Base-by-base conservation (phyloP, 805 yeast genomes). In the Metschnikowia santaceciliae region DNA sequence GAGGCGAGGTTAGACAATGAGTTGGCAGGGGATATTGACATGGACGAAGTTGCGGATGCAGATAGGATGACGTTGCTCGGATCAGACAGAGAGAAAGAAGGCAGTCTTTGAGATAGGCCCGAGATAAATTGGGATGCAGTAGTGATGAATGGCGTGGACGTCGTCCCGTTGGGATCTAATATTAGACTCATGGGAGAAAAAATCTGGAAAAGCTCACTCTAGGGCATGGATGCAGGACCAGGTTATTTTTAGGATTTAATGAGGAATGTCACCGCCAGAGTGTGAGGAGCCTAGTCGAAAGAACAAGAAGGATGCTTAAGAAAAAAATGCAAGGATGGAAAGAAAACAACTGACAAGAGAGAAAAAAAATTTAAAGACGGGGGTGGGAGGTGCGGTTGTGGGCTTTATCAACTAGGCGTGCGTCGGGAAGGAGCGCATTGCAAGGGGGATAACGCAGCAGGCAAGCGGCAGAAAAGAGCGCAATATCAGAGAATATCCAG, bases 101-200 rank as follows among this genome's bases (percentile, higher is more conserved):
- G 7, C 35, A 26, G 46, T 32, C 19, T 38, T 26, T 39, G 23
- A 10, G 44, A 26, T 23, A 32, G 19, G 19, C 8, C 23, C 34
- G 15, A 45, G 4, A 32, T 14, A 5, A 6, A 3, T 7, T 38
- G 48, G 48, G n/a, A 37, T 45, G 44, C 34, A 26, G 23, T 20
- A 11, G 34, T 30, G 46, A 7, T 17, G 10, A n/a, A 7, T n/a
- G 44, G 15, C 7, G 32, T 32, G 23, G 46, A 32, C n/a, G 32
- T 10, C 10, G 46, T 42, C 38, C 46, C 32, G 30, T 43, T 23
- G 37, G 47, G 42, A 47, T 40, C 38, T 32, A 39, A 39, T 39
- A 46, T 40, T 47, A 47, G 46, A 46, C 46, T 46, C 49, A 47
- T 33, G 7, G 38, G 5, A 40, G 33, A 46, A 46, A 38, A 38